A percentile compares a stretch with the other conserved stretches of the same genome.
Conservation (phyloP, 192 early-diverging fungal genomes). For the Umbelopsis vinacea region DNA sequence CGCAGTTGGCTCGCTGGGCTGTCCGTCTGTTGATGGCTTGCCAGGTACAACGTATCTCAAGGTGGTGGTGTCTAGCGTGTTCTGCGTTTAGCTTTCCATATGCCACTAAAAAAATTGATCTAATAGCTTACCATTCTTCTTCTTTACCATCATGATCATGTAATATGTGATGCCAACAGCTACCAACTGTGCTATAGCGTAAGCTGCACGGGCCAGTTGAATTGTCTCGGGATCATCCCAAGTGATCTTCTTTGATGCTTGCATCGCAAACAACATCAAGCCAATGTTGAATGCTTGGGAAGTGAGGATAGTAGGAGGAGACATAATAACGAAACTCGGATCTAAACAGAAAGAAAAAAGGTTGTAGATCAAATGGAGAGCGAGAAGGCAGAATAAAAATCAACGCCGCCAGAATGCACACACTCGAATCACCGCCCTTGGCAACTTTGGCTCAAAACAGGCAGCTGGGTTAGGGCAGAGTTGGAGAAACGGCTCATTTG, state of each 20-base stretch:
- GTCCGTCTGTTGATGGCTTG: conserved; percentile 51
- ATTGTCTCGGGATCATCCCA: conserved; percentile 68
- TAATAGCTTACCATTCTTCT: conserved; percentile 70
- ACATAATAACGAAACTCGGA: conserved; percentile 25
- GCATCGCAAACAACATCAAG: conserved; percentile 69
- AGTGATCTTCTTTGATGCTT: conserved; percentile 68
- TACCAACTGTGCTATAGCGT: conserved; percentile 65
- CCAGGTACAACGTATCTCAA: conserved; percentile 79
- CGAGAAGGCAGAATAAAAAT: not conserved
- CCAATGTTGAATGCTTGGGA: conserved; percentile 56
- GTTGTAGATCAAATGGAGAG: not conserved
- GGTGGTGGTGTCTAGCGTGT: conserved; percentile 70
- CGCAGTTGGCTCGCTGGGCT: conserved; percentile 34
- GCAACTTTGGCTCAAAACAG: too few species aligned
- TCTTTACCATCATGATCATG: conserved; percentile 51
- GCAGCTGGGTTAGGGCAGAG: too few species aligned
- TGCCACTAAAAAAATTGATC: not conserved
- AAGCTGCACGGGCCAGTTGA: conserved; percentile 61
- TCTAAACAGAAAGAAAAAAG: not conserved
- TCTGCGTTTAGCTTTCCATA: not conserved
- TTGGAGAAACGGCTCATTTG: too few species aligned
- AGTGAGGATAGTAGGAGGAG: conserved; percentile 34
- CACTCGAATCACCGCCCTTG: too few species aligned
- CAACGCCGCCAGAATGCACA: too few species aligned
- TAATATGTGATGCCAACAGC: conserved; percentile 49